These are phyloP conservation scores for Cercospora zeina DNA, from an alignment of 2,329 filamentous ascomycete species.

Conservation along the genomic window DNA sequence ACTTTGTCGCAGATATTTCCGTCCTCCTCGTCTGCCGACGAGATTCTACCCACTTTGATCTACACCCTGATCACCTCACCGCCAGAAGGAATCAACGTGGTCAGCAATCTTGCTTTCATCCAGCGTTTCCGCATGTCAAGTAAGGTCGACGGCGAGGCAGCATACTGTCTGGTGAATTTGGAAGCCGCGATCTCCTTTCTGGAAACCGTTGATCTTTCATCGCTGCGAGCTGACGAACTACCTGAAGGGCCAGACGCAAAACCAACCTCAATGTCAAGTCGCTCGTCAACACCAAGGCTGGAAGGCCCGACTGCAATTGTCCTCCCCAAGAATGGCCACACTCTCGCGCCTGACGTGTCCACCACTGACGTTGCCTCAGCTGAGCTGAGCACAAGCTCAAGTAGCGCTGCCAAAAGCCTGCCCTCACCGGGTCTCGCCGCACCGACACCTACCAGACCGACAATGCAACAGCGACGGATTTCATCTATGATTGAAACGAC, in stretches of 20 bases:
- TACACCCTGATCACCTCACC: constrained; percentile 91
- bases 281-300: constrained; percentile 51
- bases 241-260: constrained; percentile 65
- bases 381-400: constrained; percentile 27
- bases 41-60: constrained; percentile 94
- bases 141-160: constrained; percentile 88
- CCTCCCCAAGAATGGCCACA: constrained; percentile 33
- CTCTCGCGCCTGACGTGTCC: constrained; percentile 42
- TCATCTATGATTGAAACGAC: constrained; percentile 86
- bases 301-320: constrained; percentile 42
- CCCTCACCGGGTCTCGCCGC: constrained; percentile 38
- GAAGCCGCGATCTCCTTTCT: constrained; percentile 94
- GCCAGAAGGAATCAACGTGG: constrained; percentile 79
- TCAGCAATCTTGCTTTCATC: constrained; percentile 94
- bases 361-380: constrained; percentile 34
- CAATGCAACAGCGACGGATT: constrained; percentile 69
- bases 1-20: constrained; percentile 67
- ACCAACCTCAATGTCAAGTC: constrained; percentile 41
- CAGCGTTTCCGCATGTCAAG: constrained; percentile 83
- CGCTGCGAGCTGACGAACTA: constrained; percentile 73
- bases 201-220: constrained; percentile 91
- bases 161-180: constrained; percentile 93
- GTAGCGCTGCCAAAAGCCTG: constrained; percentile 21
- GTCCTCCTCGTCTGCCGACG: constrained; percentile 85
- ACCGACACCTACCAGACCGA: constrained; percentile 40